Conservation (phyloP, 2,329 filamentous ascomycete species). For the Raffaelea deltoideospora region DNA sequence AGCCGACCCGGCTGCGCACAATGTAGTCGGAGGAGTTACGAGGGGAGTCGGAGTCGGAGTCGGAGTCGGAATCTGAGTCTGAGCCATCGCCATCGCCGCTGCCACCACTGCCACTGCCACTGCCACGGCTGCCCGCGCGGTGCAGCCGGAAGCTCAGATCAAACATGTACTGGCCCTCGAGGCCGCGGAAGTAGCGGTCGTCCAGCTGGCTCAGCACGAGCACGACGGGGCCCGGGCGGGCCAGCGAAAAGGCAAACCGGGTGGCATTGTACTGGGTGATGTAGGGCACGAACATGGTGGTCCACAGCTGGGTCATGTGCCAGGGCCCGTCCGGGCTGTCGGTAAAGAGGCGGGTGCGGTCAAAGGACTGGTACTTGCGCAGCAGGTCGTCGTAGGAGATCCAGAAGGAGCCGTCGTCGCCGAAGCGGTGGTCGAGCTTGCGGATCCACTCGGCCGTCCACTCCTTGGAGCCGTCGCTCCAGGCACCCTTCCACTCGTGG, state of each 20-base stretch:
- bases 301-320: slow-evolving; percentile 44
- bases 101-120: not conserved
- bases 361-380: slow-evolving; percentile 45
- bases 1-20: slow-evolving; percentile 42
- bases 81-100: not conserved
- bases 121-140: slow-evolving; percentile 20
- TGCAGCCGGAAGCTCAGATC: slow-evolving; percentile 25
- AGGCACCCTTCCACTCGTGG: slow-evolving; percentile 45
- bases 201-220: slow-evolving; percentile 48
- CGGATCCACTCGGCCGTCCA: slow-evolving; percentile 43
- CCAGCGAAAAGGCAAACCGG: slow-evolving; percentile 43
- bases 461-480: slow-evolving; percentile 44
- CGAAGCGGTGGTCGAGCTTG: slow-evolving; percentile 43
- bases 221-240: slow-evolving; percentile 40
- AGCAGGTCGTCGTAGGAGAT: slow-evolving; percentile 48
- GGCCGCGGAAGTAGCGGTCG: slow-evolving; percentile 43
- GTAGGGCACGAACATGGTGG: slow-evolving; percentile 47
- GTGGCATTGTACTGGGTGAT: slow-evolving; percentile 43
- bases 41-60: slow-evolving; percentile 16
- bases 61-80: not conserved
- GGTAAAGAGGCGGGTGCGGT: slow-evolving; percentile 47
- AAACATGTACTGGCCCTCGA: slow-evolving; percentile 41
- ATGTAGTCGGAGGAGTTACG: slow-evolving; percentile 41
- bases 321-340: too few relatives aligned
- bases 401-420: slow-evolving; percentile 49